phyloP scores from a whole-genome alignment of 345 rosid species.

The Eucalyptus tenuipes region DNA sequence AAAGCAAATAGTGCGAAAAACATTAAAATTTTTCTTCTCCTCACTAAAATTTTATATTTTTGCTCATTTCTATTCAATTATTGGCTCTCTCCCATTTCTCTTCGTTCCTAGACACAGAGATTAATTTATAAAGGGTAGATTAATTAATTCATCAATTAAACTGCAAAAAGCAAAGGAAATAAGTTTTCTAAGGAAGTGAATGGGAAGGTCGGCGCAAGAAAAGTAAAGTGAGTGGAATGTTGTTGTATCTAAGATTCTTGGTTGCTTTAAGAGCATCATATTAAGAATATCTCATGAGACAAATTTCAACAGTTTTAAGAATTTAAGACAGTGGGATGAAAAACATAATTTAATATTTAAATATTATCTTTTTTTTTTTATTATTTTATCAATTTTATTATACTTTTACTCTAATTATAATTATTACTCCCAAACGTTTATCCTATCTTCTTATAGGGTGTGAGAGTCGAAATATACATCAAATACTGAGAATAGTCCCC shows the following conservation, averaged over 20 bases:
- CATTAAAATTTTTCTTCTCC: neutral
- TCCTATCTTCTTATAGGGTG: fast-evolving
- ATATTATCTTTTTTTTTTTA: no score
- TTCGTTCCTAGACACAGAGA: neutral
- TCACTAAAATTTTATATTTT: neutral
- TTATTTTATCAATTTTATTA: no score
- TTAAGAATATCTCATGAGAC: neutral
- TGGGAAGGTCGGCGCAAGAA: neutral
- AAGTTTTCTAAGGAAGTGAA: neutral
- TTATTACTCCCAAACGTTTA: fast-evolving
- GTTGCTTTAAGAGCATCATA: neutral
- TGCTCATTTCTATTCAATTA: neutral
- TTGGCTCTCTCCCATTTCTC: neutral
- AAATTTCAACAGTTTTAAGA: fast-evolving
- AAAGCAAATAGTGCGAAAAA: neutral
- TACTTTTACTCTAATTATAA: fast-evolving
- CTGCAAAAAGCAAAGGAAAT: neutral
- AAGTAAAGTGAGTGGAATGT: neutral
- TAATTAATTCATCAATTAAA: neutral
- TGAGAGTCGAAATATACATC: fast-evolving
- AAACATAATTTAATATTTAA: neutral
- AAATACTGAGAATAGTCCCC: fast-evolving
- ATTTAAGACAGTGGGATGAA: neutral
- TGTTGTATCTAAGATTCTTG: neutral
- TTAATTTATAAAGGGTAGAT: neutral